Evolutionary conservation across 2,329 filamentous ascomycete species (phyloP).

Genomic region (Huntiella savannae): DNA sequence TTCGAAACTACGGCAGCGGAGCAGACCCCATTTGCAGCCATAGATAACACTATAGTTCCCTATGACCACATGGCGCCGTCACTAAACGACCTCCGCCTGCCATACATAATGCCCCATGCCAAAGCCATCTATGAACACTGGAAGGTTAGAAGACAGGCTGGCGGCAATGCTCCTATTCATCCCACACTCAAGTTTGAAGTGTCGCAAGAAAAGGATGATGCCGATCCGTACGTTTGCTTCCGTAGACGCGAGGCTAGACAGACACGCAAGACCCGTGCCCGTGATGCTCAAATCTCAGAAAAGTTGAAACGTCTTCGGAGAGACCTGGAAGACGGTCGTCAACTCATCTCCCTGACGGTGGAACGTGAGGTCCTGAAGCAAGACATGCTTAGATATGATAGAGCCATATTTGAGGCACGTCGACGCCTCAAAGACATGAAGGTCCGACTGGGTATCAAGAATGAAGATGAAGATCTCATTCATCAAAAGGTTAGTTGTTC

Average conservation of each 20-base stretch:
- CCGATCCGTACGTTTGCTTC: slow-evolving; percentile 97
- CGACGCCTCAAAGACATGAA: slow-evolving; percentile 73
- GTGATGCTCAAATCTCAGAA: slow-evolving; percentile 85
- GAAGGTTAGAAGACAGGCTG: slow-evolving; percentile 49
- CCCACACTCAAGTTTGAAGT: slow-evolving; percentile 81
- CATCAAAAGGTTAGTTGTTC: slow-evolving; percentile 51
- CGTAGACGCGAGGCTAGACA: slow-evolving; percentile 83
- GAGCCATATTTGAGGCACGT: slow-evolving; percentile 65
- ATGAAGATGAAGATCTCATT: slow-evolving; percentile 82
- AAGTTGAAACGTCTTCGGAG: slow-evolving; percentile 81
- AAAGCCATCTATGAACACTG: slow-evolving; percentile 81
- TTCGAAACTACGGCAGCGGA: slow-evolving; percentile 74
- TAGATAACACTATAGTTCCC: slow-evolving; percentile 70
- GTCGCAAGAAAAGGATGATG: slow-evolving; percentile 82
- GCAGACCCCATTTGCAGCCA: slow-evolving; percentile 72
- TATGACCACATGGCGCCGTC: slow-evolving; percentile 59
- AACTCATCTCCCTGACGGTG: slow-evolving; percentile 58
- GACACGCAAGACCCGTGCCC: slow-evolving; percentile 81
- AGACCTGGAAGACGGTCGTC: slow-evolving; percentile 76
- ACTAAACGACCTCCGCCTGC: slow-evolving; percentile 32
- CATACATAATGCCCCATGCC: slow-evolving; percentile 36
- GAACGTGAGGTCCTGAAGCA: slow-evolving; percentile 65
- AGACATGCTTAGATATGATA: slow-evolving; percentile 57
- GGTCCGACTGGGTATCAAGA: slow-evolving; percentile 71
- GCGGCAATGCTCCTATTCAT: slow-evolving; percentile 54